Conservation (phyloP, 805 yeast species). For the Candida incommunis region DNA sequence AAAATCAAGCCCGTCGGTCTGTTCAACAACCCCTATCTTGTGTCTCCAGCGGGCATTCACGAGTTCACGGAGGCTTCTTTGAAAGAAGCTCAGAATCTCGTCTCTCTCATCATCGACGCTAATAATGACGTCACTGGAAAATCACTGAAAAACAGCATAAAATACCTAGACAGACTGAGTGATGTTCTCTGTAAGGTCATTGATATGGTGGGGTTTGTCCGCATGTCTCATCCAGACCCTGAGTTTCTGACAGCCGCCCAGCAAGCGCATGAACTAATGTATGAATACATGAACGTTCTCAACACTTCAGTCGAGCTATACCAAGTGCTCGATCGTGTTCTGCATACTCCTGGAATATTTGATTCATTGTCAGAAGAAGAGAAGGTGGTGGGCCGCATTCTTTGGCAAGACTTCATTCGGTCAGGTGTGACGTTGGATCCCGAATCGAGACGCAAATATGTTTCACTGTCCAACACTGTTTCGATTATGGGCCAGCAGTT, state of each 20-base stretch:
- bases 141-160: slow-evolving; percentile 32
- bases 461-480: slow-evolving; percentile 64
- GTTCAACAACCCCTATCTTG: slow-evolving; percentile 58
- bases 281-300: slow-evolving; percentile 82
- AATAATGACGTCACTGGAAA: slow-evolving; percentile 27
- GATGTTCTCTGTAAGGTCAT: slow-evolving; percentile 85
- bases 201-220: slow-evolving; percentile 82
- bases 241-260: slow-evolving; percentile 71
- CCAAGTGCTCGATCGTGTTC: slow-evolving; percentile 39
- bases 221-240: slow-evolving; percentile 73
- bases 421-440: slow-evolving; percentile 76
- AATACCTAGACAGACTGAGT: slow-evolving; percentile 67
- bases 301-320: slow-evolving; percentile 73
- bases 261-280: slow-evolving; percentile 73
- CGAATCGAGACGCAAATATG: slow-evolving; percentile 50
- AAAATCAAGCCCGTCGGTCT: slow-evolving; percentile 32
- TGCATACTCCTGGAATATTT: slow-evolving; percentile 27
- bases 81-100: slow-evolving; percentile 48
- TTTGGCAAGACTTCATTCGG: slow-evolving; percentile 73
- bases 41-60: slow-evolving; percentile 54
- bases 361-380: slow-evolving; percentile 55
- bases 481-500: slow-evolving; percentile 73
- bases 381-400: slow-evolving; percentile 61
- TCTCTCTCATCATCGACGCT: slow-evolving; percentile 34
- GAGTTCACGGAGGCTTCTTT: slow-evolving; percentile 55